These are phyloP conservation scores for Chenopodium formosanum DNA, from an alignment of 148 eudicot species.

Conservation along the genomic window DNA sequence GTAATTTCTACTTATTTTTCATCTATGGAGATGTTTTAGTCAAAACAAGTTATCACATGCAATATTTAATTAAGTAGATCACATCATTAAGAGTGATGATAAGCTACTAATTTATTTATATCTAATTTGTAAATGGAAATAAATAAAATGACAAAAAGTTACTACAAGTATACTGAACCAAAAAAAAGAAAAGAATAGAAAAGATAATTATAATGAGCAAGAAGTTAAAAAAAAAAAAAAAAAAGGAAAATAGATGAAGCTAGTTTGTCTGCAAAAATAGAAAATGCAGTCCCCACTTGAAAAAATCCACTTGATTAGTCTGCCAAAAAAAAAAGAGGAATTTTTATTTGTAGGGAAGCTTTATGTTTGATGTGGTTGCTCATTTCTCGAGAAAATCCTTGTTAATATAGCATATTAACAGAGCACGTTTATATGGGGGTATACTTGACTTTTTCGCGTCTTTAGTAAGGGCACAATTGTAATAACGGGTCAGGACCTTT, in stretches of 20 bases:
- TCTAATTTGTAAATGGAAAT: too few species aligned
- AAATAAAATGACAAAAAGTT: too few species aligned
- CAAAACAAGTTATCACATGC: not conserved
- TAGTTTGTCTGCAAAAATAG: not conserved
- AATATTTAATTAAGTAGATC: not conserved
- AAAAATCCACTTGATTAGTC: slow-evolving; percentile 14
- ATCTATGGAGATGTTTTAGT: too few species aligned
- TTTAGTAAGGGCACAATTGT: too few species aligned
- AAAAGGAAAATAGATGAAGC: not conserved
- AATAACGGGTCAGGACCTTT: too few species aligned
- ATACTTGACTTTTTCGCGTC: too few species aligned
- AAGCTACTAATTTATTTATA: not conserved
- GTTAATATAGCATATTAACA: too few species aligned
- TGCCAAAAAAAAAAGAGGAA: not conserved
- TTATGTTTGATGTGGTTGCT: not conserved
- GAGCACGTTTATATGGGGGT: too few species aligned
- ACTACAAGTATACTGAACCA: too few species aligned
- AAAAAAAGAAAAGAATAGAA: not conserved
- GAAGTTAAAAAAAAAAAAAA: not conserved
- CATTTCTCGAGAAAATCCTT: too few species aligned
- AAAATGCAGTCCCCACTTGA: slow-evolving; percentile 18
- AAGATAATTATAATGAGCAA: not conserved
- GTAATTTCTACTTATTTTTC: too few species aligned
- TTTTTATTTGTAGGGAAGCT: not conserved
- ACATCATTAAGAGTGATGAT: not conserved